Evolutionary conservation across 2,329 filamentous ascomycete species (phyloP).

Genomic region (Cryphonectria nitschkei): DNA sequence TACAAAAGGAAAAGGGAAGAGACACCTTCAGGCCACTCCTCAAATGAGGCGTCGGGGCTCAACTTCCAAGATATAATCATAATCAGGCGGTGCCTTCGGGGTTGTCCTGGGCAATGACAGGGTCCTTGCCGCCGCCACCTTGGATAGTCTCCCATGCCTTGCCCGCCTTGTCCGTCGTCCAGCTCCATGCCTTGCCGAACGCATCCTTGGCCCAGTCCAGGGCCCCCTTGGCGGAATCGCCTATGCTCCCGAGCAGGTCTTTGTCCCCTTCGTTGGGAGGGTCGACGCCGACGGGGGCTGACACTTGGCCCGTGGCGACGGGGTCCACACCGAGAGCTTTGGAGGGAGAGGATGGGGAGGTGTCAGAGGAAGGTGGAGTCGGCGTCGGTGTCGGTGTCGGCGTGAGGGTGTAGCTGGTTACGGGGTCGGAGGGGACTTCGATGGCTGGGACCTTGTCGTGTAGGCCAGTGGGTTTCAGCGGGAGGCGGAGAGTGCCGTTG

Average conservation of each 20-base stretch:
- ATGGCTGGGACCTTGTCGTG: conserved; percentile 57
- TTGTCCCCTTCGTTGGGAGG: conserved; percentile 34
- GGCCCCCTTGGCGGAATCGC: conserved; percentile 40
- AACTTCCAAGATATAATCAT: not conserved
- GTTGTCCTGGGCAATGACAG: not conserved
- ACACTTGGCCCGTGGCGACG: conserved; percentile 32
- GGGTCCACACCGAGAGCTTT: conserved; percentile 30
- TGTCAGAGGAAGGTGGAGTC: conserved; percentile 21
- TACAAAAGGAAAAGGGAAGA: not conserved
- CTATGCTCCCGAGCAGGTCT: conserved; percentile 37
- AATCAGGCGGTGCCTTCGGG: not conserved
- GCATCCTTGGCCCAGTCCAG: conserved; percentile 59
- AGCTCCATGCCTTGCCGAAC: conserved; percentile 50
- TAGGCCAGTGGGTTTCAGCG: conserved; percentile 64
- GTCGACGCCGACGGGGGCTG: conserved; percentile 33
- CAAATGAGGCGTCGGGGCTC: no score
- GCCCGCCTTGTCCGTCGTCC: conserved; percentile 53
- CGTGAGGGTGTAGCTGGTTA: conserved; percentile 35
- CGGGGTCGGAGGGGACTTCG: conserved; percentile 59
- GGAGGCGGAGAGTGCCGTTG: conserved; percentile 83
- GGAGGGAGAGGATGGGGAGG: conserved; percentile 20
- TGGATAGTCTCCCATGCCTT: conserved; percentile 51
- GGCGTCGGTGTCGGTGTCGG: conserved; percentile 15
- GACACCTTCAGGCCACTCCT: no score
- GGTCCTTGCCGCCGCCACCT: conserved; percentile 31